Conservation (phyloP, 257 asterid species). For the Penstemon eatonii region DNA sequence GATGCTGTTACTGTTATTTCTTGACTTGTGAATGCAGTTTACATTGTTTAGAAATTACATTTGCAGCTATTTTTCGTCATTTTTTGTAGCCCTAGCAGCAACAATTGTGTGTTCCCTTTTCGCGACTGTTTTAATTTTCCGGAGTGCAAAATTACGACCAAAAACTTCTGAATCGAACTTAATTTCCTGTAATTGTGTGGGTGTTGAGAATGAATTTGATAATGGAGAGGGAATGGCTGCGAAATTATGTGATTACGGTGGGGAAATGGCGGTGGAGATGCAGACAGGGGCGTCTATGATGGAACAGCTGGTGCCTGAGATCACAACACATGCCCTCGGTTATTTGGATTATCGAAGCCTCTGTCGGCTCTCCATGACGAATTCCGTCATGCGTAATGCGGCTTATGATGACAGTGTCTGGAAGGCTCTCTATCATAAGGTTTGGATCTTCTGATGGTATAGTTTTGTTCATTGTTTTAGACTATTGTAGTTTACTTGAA, state of each 20-base stretch:
- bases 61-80: conserved; percentile 24
- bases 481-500: not conserved
- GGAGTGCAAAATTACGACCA: conserved; percentile 10
- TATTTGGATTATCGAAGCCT: conserved; percentile 93
- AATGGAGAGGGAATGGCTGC: conserved; percentile 17
- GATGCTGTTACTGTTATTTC: conserved; percentile 12
- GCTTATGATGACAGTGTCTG: conserved; percentile 97
- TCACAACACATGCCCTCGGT: conserved; percentile 90
- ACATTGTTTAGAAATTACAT: conserved; percentile 15
- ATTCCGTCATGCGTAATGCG: conserved; percentile 89
- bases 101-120: conserved; percentile 39
- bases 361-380: conserved; percentile 95
- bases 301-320: conserved; percentile 99
- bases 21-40: conserved; percentile 55
- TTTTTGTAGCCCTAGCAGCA: conserved; percentile 31
- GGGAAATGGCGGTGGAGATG: conserved; percentile 57
- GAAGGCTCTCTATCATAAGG: conserved; percentile 96
- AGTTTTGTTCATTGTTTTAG: not conserved
- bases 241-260: not conserved
- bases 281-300: conserved; percentile 91
- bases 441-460: conserved; percentile 17
- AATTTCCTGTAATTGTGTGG: conserved; percentile 13
- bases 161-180: not conserved
- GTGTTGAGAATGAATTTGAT: not conserved
- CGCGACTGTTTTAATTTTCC: conserved; percentile 30